Evolutionary conservation across 2,329 filamentous ascomycete genomes (phyloP).

Genomic region (Fusarium duplospermum): DNA sequence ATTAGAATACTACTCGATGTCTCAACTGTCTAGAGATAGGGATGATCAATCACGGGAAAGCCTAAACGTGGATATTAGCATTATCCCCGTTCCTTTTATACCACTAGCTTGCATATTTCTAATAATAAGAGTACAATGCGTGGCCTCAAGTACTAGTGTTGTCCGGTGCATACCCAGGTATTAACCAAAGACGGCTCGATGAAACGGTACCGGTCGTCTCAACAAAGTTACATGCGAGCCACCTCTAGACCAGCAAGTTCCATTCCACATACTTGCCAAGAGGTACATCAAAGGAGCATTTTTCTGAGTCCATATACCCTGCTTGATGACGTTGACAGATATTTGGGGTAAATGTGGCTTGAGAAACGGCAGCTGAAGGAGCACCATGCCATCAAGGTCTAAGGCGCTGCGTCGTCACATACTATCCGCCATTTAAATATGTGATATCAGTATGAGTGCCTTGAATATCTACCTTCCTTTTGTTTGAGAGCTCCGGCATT

Average conservation of each 20-base stretch:
- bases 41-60: background rate
- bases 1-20: too few relatives aligned
- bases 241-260: background rate
- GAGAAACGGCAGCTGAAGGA: background rate
- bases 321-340: background rate
- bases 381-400: background rate
- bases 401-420: background rate
- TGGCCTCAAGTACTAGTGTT: background rate
- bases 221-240: background rate
- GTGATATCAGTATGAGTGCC: background rate
- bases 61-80: background rate
- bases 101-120: background rate
- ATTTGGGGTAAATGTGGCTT: background rate
- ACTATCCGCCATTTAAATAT: background rate
- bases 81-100: background rate
- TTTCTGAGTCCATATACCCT: background rate
- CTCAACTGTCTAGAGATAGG: background rate
- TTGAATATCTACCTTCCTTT: background rate
- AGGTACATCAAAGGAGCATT: background rate
- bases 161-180: background rate
- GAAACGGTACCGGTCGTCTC: background rate
- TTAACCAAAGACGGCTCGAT: background rate
- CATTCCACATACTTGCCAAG: background rate
- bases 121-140: background rate
- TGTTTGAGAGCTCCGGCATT: background rate